Conservation (phyloP, 176 grass and related monocot species). For the Tillandsia leiboldiana region DNA sequence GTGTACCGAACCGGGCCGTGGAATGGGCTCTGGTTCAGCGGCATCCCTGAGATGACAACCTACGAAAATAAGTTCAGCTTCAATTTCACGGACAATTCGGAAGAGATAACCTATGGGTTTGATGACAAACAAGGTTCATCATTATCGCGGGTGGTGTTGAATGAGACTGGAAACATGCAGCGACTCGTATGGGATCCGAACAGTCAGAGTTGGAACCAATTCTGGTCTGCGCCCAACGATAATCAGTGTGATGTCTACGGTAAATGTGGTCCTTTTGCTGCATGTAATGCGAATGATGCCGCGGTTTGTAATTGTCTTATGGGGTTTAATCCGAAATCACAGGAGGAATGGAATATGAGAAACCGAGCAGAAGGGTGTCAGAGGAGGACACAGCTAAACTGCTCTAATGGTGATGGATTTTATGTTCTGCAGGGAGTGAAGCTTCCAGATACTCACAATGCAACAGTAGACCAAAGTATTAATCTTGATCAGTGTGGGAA, state of each 20-base stretch:
- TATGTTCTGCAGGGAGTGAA: slow-evolving; percentile 29
- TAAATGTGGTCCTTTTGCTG: slow-evolving; percentile 27
- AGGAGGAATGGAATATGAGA: slow-evolving; percentile 33
- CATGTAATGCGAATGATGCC: slow-evolving; percentile 11
- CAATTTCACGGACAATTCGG: slow-evolving; percentile 6
- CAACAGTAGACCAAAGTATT: slow-evolving; percentile 31
- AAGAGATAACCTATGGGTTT: slow-evolving; percentile 33
- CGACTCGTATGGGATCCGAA: slow-evolving; percentile 32
- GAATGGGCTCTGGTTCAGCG: slow-evolving; percentile 46
- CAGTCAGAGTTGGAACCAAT: slow-evolving; percentile 15
- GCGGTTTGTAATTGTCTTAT: slow-evolving; percentile 26
- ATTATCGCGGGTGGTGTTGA: slow-evolving; percentile 29
- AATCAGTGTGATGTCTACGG: slow-evolving; percentile 19
- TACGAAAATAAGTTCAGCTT: slow-evolving; percentile 23
- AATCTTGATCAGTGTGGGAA: slow-evolving; percentile 23
- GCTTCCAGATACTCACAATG: slow-evolving; percentile 24
- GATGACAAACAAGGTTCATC: slow-evolving; percentile 9
- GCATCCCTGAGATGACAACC: slow-evolving; percentile 42
- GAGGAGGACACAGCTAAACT: slow-evolving; percentile 27
- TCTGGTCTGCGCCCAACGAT: slow-evolving; percentile 26
- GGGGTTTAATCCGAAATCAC: slow-evolving; percentile 30
- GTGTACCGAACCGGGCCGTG: slow-evolving; percentile 29
- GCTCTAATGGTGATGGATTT: slow-evolving; percentile 30
- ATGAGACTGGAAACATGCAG: slow-evolving; percentile 29
- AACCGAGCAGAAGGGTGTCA: slow-evolving; percentile 20